These are phyloP conservation scores for Neophaeococcomyces aloes DNA, from an alignment of 2,329 filamentous ascomycete genomes.

Conservation along the genomic window DNA sequence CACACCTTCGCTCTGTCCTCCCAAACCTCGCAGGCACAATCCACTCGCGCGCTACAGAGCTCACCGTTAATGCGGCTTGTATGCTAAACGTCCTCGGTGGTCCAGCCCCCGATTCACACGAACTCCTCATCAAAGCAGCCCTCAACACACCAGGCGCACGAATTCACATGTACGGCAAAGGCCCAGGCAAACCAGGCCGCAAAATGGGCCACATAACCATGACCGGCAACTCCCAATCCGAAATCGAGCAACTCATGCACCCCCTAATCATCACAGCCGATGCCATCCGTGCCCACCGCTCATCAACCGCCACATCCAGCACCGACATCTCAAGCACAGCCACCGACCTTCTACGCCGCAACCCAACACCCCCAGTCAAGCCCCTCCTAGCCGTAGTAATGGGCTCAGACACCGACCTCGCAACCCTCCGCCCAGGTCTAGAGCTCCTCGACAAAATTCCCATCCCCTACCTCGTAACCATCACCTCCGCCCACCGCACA, in stretches of 20 bases:
- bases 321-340: slow-evolving; percentile 13
- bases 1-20: slow-evolving; percentile 76
- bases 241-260: slow-evolving; percentile 57
- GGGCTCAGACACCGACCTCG: slow-evolving; percentile 35
- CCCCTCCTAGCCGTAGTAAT: slow-evolving; percentile 38
- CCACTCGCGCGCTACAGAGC: slow-evolving; percentile 36
- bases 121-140: slow-evolving; percentile 46
- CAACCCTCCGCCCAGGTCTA: slow-evolving; percentile 24
- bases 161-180: slow-evolving; percentile 88
- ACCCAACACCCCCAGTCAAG: slow-evolving; percentile 14
- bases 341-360: slow-evolving; percentile 11
- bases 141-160: slow-evolving; percentile 48
- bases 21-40: slow-evolving; percentile 46
- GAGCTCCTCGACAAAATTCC: slow-evolving; percentile 24
- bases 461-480: slow-evolving; percentile 26
- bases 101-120: slow-evolving; percentile 52
- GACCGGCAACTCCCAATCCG: slow-evolving; percentile 55
- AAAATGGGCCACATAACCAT: slow-evolving; percentile 95
- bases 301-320: slow-evolving; percentile 23
- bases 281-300: slow-evolving; percentile 61
- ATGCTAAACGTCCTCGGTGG: slow-evolving; percentile 49
- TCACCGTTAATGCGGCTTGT: slow-evolving; percentile 37
- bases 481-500: slow-evolving; percentile 48
- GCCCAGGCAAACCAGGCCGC: slow-evolving; percentile 67
- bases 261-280: slow-evolving; percentile 69